Conservation (phyloP, 2,329 filamentous ascomycete species). For the Aspergillus candidus region DNA sequence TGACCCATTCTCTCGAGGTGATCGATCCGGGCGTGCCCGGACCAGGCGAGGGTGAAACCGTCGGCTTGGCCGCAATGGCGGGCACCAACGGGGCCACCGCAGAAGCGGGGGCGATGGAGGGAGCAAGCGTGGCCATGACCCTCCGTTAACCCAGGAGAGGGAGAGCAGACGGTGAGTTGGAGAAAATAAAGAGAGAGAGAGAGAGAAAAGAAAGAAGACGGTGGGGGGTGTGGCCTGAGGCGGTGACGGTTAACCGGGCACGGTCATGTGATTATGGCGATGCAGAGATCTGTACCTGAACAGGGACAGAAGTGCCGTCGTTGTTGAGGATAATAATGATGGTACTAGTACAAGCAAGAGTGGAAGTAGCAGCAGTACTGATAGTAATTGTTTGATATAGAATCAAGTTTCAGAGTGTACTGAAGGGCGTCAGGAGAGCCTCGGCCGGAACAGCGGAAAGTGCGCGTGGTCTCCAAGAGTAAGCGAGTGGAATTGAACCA, state of each 20-base stretch:
- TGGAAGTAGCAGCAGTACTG: no score
- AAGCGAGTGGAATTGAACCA: no score
- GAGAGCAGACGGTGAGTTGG: constrained; percentile 22
- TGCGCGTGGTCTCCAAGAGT: no score
- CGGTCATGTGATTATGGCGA: no score
- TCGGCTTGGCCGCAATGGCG: constrained; percentile 34
- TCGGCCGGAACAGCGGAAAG: not conserved
- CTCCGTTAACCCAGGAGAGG: constrained; percentile 28
- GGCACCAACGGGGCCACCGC: constrained; percentile 33
- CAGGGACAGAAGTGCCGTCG: no score
- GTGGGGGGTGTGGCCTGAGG: no score
- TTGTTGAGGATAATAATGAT: no score
- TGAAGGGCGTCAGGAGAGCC: constrained; percentile 4
- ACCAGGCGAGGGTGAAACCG: constrained; percentile 34
- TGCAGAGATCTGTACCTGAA: no score
- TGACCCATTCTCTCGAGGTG: constrained; percentile 79
- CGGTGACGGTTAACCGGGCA: no score
- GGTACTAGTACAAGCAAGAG: no score
- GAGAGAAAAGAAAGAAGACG: constrained; percentile 5
- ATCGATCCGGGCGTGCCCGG: constrained; percentile 46
- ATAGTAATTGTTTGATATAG: no score
- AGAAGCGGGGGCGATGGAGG: constrained; percentile 34
- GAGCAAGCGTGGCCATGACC: constrained; percentile 31
- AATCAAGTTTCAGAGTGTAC: no score
- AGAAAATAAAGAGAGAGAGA: constrained; percentile 1